phyloP scores from a whole-genome alignment of 768 basidiomycete species.

The Rhizopogon sp. region DNA sequence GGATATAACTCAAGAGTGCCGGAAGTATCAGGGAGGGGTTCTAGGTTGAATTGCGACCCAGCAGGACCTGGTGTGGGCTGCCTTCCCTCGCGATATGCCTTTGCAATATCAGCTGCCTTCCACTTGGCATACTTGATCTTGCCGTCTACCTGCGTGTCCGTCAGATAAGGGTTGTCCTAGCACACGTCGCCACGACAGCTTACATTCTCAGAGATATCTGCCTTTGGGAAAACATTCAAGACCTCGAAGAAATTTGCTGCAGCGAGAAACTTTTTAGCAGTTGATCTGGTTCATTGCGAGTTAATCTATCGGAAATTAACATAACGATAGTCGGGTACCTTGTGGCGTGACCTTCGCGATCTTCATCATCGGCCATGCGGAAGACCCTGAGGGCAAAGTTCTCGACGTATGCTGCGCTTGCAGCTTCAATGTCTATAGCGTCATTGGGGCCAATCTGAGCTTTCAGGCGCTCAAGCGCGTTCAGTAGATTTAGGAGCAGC shows the following conservation, averaged over 20 bases:
- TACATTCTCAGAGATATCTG: constrained; percentile 55
- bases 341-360: constrained; percentile 70
- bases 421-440: constrained; percentile 76
- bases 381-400: constrained; percentile 95
- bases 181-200: constrained; percentile 10
- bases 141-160: constrained; percentile 58
- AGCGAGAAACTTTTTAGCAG: constrained; percentile 92
- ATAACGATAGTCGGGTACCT: constrained; percentile 42
- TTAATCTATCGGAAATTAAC: not conserved
- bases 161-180: constrained; percentile 3
- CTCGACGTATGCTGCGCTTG: constrained; percentile 86
- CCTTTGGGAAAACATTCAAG: constrained; percentile 67
- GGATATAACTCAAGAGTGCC: constrained; percentile 11
- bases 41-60: constrained; percentile 31
- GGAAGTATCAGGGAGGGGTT: constrained; percentile 6
- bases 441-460: constrained; percentile 67
- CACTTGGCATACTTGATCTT: constrained; percentile 95
- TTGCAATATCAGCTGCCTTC: constrained; percentile 95
- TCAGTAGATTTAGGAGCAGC: constrained; percentile 71
- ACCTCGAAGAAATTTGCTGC: constrained; percentile 94
- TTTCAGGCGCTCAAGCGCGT: constrained; percentile 78
- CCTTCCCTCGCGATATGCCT: constrained; percentile 91
- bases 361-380: constrained; percentile 83
- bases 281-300: constrained; percentile 47
- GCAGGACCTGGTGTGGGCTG: constrained; percentile 78